Conservation (phyloP, 345 rosid genomes). For the Sapria himalayana region DNA sequence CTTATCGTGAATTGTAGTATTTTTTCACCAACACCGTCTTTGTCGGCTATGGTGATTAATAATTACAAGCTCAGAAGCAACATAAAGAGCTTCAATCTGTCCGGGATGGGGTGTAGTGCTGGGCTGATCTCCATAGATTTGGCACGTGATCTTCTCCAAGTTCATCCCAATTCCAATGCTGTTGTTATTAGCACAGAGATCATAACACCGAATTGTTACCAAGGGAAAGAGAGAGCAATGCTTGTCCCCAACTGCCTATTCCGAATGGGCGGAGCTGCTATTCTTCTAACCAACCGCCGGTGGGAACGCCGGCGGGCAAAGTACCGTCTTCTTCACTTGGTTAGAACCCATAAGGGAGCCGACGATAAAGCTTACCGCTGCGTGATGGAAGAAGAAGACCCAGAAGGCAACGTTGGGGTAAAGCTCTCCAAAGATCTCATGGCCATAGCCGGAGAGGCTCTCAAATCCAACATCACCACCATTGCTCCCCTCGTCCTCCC, state of each 20-base stretch:
- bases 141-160: slow-evolving; percentile 54
- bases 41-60: slow-evolving; percentile 63
- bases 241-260: slow-evolving; percentile 63
- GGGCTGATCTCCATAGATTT: slow-evolving; percentile 47
- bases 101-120: slow-evolving; percentile 79
- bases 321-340: slow-evolving; percentile 46
- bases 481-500: slow-evolving; percentile 63
- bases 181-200: slow-evolving; percentile 56
- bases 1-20: slow-evolving; percentile 61
- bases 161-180: slow-evolving; percentile 46
- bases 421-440: slow-evolving; percentile 49
- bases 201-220: slow-evolving; percentile 47
- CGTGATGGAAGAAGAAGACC: slow-evolving; percentile 52
- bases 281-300: slow-evolving; percentile 40
- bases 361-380: slow-evolving; percentile 52
- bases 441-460: slow-evolving; percentile 69
- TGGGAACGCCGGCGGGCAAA: slow-evolving; percentile 41
- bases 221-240: slow-evolving; percentile 62
- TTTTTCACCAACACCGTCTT: slow-evolving; percentile 55
- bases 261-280: slow-evolving; percentile 65
- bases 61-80: slow-evolving; percentile 61
- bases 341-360: slow-evolving; percentile 60
- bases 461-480: slow-evolving; percentile 59
- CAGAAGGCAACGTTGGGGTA: slow-evolving; percentile 43
- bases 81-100: slow-evolving; percentile 56